phyloP scores from a whole-genome alignment of 2,329 filamentous ascomycete species.

The Venturia oleaginea region DNA sequence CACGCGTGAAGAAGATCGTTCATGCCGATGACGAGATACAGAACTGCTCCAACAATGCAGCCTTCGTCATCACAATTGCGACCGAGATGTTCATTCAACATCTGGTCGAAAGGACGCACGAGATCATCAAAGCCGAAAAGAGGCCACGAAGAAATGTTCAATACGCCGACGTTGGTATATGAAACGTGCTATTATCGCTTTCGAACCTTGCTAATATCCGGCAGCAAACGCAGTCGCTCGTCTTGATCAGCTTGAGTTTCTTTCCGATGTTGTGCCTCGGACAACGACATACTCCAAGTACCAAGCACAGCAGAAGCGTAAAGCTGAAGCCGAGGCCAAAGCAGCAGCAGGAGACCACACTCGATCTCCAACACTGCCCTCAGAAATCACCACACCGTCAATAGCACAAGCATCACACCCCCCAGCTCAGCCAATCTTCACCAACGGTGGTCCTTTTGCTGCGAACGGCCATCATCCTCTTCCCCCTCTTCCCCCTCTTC shows the following conservation, averaged over 20 bases:
- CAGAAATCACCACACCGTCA: background rate
- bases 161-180: constrained; percentile 80
- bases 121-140: constrained; percentile 79
- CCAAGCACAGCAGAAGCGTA: constrained; percentile 43
- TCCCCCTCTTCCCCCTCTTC: background rate
- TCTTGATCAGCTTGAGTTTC: constrained; percentile 90
- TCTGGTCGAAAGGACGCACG: constrained; percentile 74
- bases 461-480: constrained; percentile 1
- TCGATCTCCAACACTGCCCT: background rate
- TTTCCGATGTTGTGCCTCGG: constrained; percentile 81
- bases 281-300: constrained; percentile 73
- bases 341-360: constrained; percentile 1
- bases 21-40: constrained; percentile 75
- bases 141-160: constrained; percentile 92
- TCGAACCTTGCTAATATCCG: constrained; percentile 12
- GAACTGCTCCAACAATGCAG: constrained; percentile 85
- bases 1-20: constrained; percentile 93
- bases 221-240: constrained; percentile 74
- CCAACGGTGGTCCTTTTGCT: background rate
- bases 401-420: background rate
- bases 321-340: constrained; percentile 11
- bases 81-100: constrained; percentile 96
- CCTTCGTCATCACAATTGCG: constrained; percentile 86
- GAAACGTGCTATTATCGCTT: constrained; percentile 8
- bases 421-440: background rate